These are phyloP conservation scores for Pecoramyces ruminantium DNA, from an alignment of 192 early-diverging fungal genomes.

Conservation along the genomic window DNA sequence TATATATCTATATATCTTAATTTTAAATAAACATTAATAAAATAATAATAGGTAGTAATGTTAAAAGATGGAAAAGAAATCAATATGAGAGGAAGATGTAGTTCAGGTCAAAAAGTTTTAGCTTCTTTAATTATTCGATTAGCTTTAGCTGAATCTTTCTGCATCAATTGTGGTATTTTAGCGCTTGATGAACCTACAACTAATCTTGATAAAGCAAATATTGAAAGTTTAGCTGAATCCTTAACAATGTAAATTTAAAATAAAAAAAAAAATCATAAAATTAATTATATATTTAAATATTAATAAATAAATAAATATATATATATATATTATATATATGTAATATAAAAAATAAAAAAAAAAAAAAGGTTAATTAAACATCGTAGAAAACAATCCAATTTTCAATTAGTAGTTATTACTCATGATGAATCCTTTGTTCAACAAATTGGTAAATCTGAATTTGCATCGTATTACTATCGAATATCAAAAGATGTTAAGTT, in stretches of 20 bases:
- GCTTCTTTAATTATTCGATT: constrained; percentile 87
- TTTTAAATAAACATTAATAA: no score
- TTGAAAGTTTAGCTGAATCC: constrained; percentile 64
- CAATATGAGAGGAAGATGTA: constrained; percentile 89
- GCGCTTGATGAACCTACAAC: constrained; percentile 97
- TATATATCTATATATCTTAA: no score
- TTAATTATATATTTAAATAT: no score
- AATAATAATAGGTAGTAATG: constrained; percentile 90
- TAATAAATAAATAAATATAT: no score
- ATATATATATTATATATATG: no score
- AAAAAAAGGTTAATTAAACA: constrained; percentile 55
- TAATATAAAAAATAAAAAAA: no score
- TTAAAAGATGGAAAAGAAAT: constrained; percentile 62
- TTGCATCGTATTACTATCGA: constrained; percentile 72
- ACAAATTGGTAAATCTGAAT: constrained; percentile 54
- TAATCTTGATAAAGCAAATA: constrained; percentile 80
- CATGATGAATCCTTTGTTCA: constrained; percentile 94
- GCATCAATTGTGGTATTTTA: constrained; percentile 77
- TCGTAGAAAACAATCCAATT: constrained; percentile 66
- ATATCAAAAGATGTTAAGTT: constrained; percentile 61
- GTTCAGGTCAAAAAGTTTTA: constrained; percentile 94
- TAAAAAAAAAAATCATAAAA: constrained; percentile 27
- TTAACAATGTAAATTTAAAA: constrained; percentile 35
- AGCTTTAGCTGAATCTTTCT: constrained; percentile 88
- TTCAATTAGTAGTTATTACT: constrained; percentile 94